Conservation (phyloP, 2,329 filamentous ascomycete species). For the Kalaharituber pfeilii region DNA sequence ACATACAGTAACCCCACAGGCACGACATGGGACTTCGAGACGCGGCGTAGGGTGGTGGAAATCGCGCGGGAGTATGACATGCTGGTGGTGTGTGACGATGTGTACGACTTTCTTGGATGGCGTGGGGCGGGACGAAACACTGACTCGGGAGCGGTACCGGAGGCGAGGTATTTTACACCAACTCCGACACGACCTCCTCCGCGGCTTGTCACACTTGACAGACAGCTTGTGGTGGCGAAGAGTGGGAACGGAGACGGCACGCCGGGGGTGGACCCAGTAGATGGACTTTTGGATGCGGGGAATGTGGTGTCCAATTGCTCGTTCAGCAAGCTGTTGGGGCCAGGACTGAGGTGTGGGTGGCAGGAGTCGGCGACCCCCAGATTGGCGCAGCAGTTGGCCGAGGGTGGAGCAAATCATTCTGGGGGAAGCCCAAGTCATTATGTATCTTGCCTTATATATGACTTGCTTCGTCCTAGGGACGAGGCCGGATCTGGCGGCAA, state of each 20-base stretch:
- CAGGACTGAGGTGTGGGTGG: constrained; percentile 78
- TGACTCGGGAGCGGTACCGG: neutral
- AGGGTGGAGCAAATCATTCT: constrained; percentile 36
- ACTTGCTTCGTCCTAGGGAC: constrained; percentile 33
- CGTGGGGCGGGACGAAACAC: too few relatives aligned
- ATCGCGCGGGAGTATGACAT: constrained; percentile 65
- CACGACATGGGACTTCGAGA: constrained; percentile 55
- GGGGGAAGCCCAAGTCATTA: constrained; percentile 43
- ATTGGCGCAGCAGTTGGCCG: constrained; percentile 37
- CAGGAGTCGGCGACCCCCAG: constrained; percentile 49
- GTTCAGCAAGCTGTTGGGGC: constrained; percentile 74
- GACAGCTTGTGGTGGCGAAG: neutral
- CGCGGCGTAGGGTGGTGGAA: constrained; percentile 51
- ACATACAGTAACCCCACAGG: constrained; percentile 80
- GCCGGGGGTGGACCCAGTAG: neutral
- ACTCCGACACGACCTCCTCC: neutral
- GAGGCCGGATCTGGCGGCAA: constrained; percentile 26
- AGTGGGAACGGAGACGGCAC: neutral
- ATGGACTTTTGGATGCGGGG: too few relatives aligned
- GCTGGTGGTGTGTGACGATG: constrained; percentile 74
- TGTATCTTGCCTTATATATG: constrained; percentile 35
- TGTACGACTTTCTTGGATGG: constrained; percentile 61
- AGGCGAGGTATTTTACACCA: constrained; percentile 3
- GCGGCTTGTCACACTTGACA: constrained; percentile 11
- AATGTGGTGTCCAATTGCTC: constrained; percentile 72